A percentile compares a stretch with the other conserved stretches of the same genome.
phyloP scores from a whole-genome alignment of 768 basidiomycete species.

The Hygrophoropsis aurantiaca region DNA sequence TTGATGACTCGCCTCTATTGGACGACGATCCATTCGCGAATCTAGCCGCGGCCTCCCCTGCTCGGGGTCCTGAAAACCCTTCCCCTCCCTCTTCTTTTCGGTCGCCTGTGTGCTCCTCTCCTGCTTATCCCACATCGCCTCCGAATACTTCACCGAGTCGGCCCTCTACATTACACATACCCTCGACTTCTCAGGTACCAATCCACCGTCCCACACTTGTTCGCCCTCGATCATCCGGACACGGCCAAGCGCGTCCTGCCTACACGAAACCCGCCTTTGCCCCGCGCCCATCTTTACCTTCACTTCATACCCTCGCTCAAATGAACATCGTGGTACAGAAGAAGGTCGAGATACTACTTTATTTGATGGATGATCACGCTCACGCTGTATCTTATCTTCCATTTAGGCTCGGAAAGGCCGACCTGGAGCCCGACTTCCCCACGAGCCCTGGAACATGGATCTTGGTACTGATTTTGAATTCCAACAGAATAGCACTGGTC shows the following conservation, averaged over 20 bases:
- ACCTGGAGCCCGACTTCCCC: constrained; percentile 41
- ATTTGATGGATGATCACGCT: no score
- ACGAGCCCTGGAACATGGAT: constrained; percentile 41
- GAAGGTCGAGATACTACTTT: constrained; percentile 30
- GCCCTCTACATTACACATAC: background rate
- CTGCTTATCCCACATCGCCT: constrained; percentile 2
- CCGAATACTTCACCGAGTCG: background rate
- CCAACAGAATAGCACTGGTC: constrained; percentile 2
- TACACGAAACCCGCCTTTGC: constrained; percentile 41
- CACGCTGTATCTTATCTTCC: constrained; percentile 1
- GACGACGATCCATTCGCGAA: constrained; percentile 80
- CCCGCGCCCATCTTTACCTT: constrained; percentile 42
- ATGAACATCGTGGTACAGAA: constrained; percentile 34
- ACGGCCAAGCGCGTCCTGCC: constrained; percentile 38
- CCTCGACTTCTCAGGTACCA: constrained; percentile 1
- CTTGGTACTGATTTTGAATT: constrained; percentile 14
- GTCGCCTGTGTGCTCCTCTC: constrained; percentile 10
- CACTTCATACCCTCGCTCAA: constrained; percentile 37
- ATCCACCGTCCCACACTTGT: constrained; percentile 9
- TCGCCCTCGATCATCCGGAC: constrained; percentile 34
- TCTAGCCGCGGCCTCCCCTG: constrained; percentile 33
- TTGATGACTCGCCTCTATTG: constrained; percentile 36
- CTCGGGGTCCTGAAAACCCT: constrained; percentile 3
- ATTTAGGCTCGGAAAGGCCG: constrained; percentile 39
- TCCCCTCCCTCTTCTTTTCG: constrained; percentile 5